These are phyloP conservation scores for Paraphaeosphaeria sporulosa DNA, from an alignment of 2,329 filamentous ascomycete genomes.

Conservation along the genomic window DNA sequence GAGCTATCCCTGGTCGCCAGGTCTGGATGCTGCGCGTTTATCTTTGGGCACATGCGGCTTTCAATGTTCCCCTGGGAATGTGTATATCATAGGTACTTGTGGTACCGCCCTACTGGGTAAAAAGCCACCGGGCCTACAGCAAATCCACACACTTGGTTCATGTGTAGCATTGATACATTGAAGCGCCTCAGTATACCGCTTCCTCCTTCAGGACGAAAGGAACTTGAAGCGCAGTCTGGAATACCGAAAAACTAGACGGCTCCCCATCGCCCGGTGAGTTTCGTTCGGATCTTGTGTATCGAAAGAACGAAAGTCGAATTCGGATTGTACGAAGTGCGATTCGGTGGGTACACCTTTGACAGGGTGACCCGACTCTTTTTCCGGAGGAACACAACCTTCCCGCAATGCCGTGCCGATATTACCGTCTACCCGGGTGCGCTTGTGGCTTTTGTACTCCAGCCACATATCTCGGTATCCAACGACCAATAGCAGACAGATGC, in stretches of 20 bases:
- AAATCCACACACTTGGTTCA: not conserved
- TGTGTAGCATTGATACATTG: not conserved
- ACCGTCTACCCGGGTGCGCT: slow-evolving; percentile 3
- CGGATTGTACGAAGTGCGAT: not conserved
- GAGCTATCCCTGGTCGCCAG: not conserved
- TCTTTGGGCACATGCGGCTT: not conserved
- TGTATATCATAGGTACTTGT: not conserved
- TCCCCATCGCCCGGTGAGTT: not conserved
- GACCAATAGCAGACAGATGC: not conserved
- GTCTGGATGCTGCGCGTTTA: not conserved
- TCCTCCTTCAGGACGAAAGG: too few relatives aligned
- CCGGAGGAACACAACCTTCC: slow-evolving; percentile 5
- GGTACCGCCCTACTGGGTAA: not conserved
- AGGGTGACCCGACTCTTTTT: slow-evolving; percentile 14
- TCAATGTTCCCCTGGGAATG: not conserved
- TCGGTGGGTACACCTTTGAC: not conserved
- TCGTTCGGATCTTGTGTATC: not conserved
- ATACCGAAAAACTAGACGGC: too few relatives aligned
- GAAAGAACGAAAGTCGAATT: not conserved
- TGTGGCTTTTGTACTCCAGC: slow-evolving; percentile 1
- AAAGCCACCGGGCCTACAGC: not conserved
- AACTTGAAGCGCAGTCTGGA: too few relatives aligned
- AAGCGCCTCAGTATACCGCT: not conserved
- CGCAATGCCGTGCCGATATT: slow-evolving; percentile 9
- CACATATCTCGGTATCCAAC: not conserved